Percentiles rank a stretch among this genome's conserved stretches.
phyloP scores from a whole-genome alignment of 2,329 filamentous ascomycete genomes.

The Rosellinia necatrix region DNA sequence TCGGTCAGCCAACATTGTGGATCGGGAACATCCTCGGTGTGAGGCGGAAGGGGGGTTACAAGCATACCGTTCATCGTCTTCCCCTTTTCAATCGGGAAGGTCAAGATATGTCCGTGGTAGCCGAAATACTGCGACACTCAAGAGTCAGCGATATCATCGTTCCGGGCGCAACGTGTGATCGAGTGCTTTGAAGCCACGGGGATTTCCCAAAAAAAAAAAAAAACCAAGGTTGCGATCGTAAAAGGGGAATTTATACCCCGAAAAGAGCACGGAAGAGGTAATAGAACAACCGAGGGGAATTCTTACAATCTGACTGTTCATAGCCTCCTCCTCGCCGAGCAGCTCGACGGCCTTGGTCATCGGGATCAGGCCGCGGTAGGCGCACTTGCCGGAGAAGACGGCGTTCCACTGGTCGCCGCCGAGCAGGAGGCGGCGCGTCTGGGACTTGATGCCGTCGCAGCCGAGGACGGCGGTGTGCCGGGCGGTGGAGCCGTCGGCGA shows the following conservation, averaged over 20 bases:
- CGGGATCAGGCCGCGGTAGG: constrained; percentile 52
- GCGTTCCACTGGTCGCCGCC: constrained; percentile 44
- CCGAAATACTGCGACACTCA: constrained; percentile 43
- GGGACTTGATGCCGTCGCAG: constrained; percentile 68
- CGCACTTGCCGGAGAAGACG: constrained; percentile 45
- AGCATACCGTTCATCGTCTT: constrained; percentile 38
- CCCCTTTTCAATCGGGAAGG: constrained; percentile 52
- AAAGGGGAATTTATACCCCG: too few relatives aligned
- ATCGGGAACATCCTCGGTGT: not conserved
- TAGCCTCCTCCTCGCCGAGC: constrained; percentile 48
- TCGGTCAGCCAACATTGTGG: too few relatives aligned
- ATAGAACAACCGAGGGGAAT: too few relatives aligned
- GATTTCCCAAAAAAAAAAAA: too few relatives aligned
- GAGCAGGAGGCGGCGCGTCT: constrained; percentile 56
- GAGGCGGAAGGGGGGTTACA: not conserved
- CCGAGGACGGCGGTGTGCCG: constrained; percentile 55
- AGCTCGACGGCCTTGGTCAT: constrained; percentile 58
- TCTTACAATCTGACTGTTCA: constrained; percentile 30
- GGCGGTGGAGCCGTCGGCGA: constrained; percentile 47
- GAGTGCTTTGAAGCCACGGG: too few relatives aligned
- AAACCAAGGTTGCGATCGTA: too few relatives aligned
- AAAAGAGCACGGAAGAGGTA: too few relatives aligned
- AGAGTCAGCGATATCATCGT: too few relatives aligned
- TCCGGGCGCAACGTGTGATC: too few relatives aligned
- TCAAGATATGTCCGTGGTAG: constrained; percentile 61